Base-by-base conservation (phyloP, 306 rosid species). In the Luffa acutangula region DNA sequence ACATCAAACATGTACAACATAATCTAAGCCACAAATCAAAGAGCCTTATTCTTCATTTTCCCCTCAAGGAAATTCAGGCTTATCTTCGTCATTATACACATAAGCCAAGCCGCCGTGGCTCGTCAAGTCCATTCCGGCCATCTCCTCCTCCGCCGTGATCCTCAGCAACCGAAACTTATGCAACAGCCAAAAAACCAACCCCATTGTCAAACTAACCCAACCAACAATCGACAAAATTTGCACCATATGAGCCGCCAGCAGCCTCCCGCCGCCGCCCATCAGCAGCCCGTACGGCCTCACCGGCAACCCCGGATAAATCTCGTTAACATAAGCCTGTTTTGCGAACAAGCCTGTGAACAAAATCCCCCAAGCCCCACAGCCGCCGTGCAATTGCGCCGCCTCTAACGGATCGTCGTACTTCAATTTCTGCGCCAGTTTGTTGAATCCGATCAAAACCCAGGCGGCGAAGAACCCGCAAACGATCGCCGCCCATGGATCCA, bases 401-500 rank as follows among this genome's bases (percentile, higher is more conserved):
- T 90, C 91, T 49, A 90, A 76, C 18, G 89, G 92, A 8, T 90
- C 92, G 53, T 90, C 94, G n/a, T 79, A 88, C 57, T 66, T 76
- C 18, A 81, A 18, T 36, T 72, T 88, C 79, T 90, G 90, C 0
- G 92, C 91, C 6, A 90, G 41, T 20, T 75, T 6, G 83, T 90
- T 90, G 70, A 84, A 87, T 2, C 88, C 85, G 2, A 90, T 87
- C 2, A 87, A 83, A 6, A 85, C 90, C 89, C 88, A 87, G 31
- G 94, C 92, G 0, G 92, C 84, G 5, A 87, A 82, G 45, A 90
- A 88, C 20, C 94, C 94, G n/a, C 94, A 88, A 1, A 90, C 41
- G 5, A 88, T 86, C 17, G 90, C 90, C 2, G 90, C 94, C 90
- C 92, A 90, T 1, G 92, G 90, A 31, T 90, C 89, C 15, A 90